phyloP scores from a whole-genome alignment of 2,329 filamentous ascomycete genomes.

The Stagonosporopsis cucurbitacearum region DNA sequence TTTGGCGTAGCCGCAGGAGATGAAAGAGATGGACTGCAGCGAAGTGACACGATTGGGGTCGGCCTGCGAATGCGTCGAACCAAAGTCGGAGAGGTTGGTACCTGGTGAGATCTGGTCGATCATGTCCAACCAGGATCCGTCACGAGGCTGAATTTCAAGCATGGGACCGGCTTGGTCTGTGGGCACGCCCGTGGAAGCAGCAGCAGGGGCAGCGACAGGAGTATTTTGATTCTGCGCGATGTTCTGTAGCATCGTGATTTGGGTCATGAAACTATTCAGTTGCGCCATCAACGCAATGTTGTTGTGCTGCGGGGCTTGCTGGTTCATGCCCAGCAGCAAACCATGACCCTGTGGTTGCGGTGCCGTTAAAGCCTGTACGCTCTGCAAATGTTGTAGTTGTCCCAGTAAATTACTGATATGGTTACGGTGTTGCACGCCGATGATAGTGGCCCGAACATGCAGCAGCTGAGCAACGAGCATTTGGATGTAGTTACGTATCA shows the following conservation, averaged over 20 bases:
- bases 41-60: conserved; percentile 37
- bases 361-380: neutral
- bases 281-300: neutral
- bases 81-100: conserved; percentile 51
- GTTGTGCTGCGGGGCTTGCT: conserved; percentile 13
- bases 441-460: conserved; percentile 27
- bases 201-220: conserved; percentile 8
- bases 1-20: conserved; percentile 67
- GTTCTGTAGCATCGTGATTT: conserved; percentile 13
- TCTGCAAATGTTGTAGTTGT: conserved; percentile 26
- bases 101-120: conserved; percentile 60
- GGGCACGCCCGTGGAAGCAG: conserved; percentile 10
- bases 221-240: conserved; percentile 3
- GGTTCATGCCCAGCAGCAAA: neutral
- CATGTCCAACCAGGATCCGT: conserved; percentile 58
- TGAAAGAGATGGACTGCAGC: conserved; percentile 58
- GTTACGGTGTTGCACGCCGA: conserved; percentile 23
- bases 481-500: conserved; percentile 27
- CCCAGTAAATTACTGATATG: conserved; percentile 21
- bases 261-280: neutral
- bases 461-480: conserved; percentile 30
- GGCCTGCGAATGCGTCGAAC: conserved; percentile 45
- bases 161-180: conserved; percentile 24
- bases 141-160: conserved; percentile 46
- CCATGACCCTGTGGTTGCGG: conserved; percentile 1